Conservation (phyloP, 495 filamentous ascomycete species). For the Neurospora discreta region DNA sequence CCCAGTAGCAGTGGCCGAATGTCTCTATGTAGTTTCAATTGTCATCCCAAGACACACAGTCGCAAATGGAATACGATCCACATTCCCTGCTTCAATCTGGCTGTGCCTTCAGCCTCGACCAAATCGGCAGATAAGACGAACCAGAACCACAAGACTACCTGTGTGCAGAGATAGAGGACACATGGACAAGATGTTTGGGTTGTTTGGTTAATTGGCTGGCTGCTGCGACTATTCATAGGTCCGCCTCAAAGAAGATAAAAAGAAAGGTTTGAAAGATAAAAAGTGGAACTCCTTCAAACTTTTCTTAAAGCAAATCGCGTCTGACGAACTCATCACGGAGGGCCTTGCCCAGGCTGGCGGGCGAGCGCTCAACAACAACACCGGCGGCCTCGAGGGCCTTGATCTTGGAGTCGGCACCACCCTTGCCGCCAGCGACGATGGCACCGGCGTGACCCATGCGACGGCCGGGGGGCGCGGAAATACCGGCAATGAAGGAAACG, state of each 20-base stretch:
- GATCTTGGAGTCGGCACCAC: slow-evolving; percentile 97
- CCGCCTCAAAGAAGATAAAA: background rate
- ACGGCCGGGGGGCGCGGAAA: slow-evolving; percentile 88
- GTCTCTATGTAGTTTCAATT: background rate
- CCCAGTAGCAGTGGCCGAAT: background rate
- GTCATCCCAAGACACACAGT: background rate
- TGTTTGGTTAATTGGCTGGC: background rate
- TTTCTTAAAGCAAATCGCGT: slow-evolving; percentile 72
- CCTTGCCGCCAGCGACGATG: slow-evolving; percentile 95
- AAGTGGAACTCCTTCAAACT: background rate
- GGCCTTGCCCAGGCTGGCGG: slow-evolving; percentile 81
- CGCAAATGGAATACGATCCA: background rate
- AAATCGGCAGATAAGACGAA: background rate
- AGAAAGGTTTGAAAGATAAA: slow-evolving; percentile 13
- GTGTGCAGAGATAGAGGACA: background rate
- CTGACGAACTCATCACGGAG: slow-evolving; percentile 92
- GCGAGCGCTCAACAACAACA: slow-evolving; percentile 92
- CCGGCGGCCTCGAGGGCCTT: slow-evolving; percentile 83
- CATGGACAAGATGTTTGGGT: background rate
- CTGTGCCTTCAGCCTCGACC: background rate
- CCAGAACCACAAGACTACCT: background rate
- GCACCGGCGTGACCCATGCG: slow-evolving; percentile 98
- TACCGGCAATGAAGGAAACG: slow-evolving; percentile 96
- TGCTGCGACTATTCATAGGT: background rate
- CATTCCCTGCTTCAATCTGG: background rate